Percentiles rank a stretch among this genome's conserved stretches.
Conservation (phyloP, 2,329 filamentous ascomycete genomes). For the Xylariaceae sp. region DNA sequence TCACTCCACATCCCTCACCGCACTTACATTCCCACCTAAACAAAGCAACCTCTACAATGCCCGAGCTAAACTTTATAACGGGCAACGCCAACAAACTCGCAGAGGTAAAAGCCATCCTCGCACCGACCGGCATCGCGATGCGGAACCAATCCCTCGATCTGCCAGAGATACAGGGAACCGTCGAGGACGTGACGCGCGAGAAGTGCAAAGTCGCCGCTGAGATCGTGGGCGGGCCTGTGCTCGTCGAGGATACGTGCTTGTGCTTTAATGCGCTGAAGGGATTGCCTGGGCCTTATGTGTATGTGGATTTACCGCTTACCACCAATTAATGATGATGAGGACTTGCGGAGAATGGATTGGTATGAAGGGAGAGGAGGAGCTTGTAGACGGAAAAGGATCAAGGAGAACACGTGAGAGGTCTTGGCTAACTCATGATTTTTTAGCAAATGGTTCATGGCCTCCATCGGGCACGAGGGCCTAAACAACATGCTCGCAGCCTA, state of each 20-base stretch:
- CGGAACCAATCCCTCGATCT: slow-evolving; percentile 75
- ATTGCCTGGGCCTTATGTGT: slow-evolving; percentile 97
- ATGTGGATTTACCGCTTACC: slow-evolving; percentile 32
- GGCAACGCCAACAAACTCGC: slow-evolving; percentile 91
- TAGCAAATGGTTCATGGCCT: slow-evolving; percentile 92
- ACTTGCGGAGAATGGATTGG: no score
- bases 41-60: slow-evolving; percentile 22
- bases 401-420: background rate
- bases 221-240: slow-evolving; percentile 69
- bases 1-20: no score
- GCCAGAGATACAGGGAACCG: slow-evolving; percentile 84
- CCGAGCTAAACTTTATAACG: slow-evolving; percentile 83
- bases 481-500: slow-evolving; percentile 90
- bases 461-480: slow-evolving; percentile 77
- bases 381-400: background rate
- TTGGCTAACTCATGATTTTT: background rate
- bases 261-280: slow-evolving; percentile 89
- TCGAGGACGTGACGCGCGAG: slow-evolving; percentile 86
- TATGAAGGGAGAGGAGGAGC: background rate
- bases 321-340: background rate
- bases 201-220: slow-evolving; percentile 84
- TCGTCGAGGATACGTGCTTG: slow-evolving; percentile 94
- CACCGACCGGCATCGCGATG: slow-evolving; percentile 62
- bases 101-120: slow-evolving; percentile 86
- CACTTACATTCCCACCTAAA: no score